Evolutionary conservation across 176 grass and related monocot genomes (phyloP).

Genomic region (Carex littledalei): DNA sequence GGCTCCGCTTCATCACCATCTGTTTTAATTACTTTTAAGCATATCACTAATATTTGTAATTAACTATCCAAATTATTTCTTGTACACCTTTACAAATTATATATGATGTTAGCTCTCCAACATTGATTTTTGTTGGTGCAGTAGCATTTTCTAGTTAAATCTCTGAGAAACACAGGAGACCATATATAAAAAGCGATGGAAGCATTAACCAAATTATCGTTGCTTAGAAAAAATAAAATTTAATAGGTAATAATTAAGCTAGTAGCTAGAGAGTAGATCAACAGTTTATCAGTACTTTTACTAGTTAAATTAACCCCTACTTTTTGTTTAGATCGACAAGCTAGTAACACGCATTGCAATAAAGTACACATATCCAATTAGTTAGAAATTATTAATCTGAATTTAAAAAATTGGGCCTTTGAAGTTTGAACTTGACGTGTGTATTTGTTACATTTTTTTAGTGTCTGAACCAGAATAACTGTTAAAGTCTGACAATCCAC

Average conservation of each 20-base stretch:
- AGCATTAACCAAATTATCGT: not conserved
- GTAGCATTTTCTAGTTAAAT: not conserved
- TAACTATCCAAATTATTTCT: not conserved
- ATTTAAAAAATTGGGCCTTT: not conserved
- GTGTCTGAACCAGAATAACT: not conserved
- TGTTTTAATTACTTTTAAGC: too few relatives aligned
- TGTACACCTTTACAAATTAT: not conserved
- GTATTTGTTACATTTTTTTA: not conserved
- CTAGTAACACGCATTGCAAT: not conserved
- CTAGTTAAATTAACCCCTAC: not conserved
- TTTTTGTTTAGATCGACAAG: not conserved
- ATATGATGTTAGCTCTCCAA: not conserved
- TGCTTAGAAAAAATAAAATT: not conserved
- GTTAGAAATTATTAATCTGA: conserved; percentile 14
- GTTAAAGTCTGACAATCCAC: conserved; percentile 41
- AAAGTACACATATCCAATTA: conserved; percentile 19
- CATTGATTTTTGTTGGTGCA: not conserved
- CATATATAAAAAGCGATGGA: not conserved
- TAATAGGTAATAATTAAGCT: not conserved
- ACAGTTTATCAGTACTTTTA: not conserved
- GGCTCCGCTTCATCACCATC: not conserved
- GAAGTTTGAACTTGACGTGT: not conserved
- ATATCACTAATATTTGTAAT: not conserved
- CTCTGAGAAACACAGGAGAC: not conserved
- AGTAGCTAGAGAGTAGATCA: not conserved